Evolutionary conservation across 768 basidiomycete genomes (phyloP), one percentile per base, ranked within the genome.

Genomic region (Podaxis pistillaris): DNA sequence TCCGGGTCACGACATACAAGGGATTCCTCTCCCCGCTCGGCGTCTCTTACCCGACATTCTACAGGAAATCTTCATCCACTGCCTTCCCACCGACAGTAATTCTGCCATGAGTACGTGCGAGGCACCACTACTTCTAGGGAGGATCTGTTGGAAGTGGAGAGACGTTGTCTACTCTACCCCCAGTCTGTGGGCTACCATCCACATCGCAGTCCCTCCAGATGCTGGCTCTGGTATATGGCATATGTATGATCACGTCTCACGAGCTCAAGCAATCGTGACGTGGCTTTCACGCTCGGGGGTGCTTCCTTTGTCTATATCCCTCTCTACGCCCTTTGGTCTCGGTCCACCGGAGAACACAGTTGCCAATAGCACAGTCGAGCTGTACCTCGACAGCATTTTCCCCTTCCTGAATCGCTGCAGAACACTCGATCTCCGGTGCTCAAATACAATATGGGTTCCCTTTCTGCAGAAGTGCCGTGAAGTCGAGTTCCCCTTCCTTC

Each of bases 61-160:
- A 2, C 58, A 66, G 6, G 63, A 61, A 33, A 67, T 70, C 33
- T 68, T 68, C 50, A 13, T 62, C 15, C 38, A 53, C 6, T 70
- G 67, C 37, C 64, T 70, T 11, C 69, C 67, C 4, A 49, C 56
- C 2, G 60, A 64, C 8, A 61, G 63, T 15, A 67, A 67, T 49
- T 38, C 69, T 17, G 60, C 59, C 19, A 68, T 68, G 67, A 60
- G 60, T 30, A 36, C 40, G 12, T 55, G 24, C 1, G 65, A 67
- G 24, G 65, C 67, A 22, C 67, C 67, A 11, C 11, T 67, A 12
- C 50, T 67, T 17, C 65, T 67, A 12, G 64, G 65, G 2, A 66
- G 64, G 7, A 37, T 70, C 12, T 70, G 63, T 52, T 57, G 60
- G 13, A 57, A 63, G 12, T 70, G 69, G 67, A 40, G 67, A 22